Conservation (phyloP, 2,329 filamentous ascomycete species). For the Monosporascus sp. region DNA sequence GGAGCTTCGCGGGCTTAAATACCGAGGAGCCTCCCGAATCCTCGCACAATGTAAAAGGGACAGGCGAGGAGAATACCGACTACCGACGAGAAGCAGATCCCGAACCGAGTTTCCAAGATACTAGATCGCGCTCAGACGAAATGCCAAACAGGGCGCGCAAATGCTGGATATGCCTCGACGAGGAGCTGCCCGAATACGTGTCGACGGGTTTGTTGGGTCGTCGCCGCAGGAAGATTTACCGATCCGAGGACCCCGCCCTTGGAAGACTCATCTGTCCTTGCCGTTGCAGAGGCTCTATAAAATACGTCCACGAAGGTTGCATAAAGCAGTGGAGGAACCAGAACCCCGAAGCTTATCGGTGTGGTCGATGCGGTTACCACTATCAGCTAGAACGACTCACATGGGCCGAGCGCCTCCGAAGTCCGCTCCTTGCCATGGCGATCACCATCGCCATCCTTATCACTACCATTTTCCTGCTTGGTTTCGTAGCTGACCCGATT, state of each 20-base stretch:
- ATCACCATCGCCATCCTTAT: constrained; percentile 71
- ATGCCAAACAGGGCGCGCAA: constrained; percentile 26
- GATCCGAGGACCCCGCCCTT: constrained; percentile 63
- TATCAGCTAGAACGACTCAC: constrained; percentile 74
- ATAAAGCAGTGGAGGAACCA: constrained; percentile 76
- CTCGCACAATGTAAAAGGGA: constrained; percentile 19
- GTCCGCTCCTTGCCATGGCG: constrained; percentile 58
- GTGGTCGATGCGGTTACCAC: constrained; percentile 78
- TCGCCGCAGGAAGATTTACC: constrained; percentile 42
- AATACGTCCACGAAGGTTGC: constrained; percentile 91
- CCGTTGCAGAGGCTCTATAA: constrained; percentile 86
- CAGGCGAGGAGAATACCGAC: not conserved
- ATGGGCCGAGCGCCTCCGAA: constrained; percentile 66
- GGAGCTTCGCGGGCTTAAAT: not conserved
- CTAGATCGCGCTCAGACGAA: not conserved
- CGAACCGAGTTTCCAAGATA: not conserved
- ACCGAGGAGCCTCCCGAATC: constrained; percentile 21
- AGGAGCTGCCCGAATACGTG: constrained; percentile 43
- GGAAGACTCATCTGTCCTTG: constrained; percentile 76
- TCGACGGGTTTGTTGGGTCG: constrained; percentile 23
- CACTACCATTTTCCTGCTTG: constrained; percentile 70
- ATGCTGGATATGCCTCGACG: constrained; percentile 87
- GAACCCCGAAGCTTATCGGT: constrained; percentile 75
- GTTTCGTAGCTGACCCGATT: constrained; percentile 89
- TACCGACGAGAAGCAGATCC: not conserved